A percentile compares a stretch with the other conserved stretches of the same genome.
Conservation (phyloP, 2,329 filamentous ascomycete genomes). For the Escovopsis sp. region DNA sequence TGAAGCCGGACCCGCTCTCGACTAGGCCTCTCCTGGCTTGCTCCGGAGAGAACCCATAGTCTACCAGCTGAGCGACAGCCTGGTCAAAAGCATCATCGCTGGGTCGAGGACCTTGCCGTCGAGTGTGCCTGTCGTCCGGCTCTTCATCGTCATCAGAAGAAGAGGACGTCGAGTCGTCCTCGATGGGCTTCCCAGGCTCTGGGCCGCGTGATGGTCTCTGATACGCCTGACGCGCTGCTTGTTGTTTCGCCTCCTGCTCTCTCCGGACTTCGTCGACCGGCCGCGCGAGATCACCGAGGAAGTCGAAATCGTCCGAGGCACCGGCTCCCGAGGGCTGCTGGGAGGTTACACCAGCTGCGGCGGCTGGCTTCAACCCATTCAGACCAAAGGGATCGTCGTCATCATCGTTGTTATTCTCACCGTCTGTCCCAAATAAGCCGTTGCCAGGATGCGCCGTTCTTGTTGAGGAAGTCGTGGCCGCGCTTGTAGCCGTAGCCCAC, state of each 20-base stretch:
- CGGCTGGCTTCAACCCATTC: slow-evolving; percentile 38
- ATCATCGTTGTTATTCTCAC: slow-evolving; percentile 36
- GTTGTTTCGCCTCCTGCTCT: slow-evolving; percentile 23
- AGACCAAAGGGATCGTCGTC: slow-evolving; percentile 87
- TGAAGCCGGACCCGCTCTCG: slow-evolving; percentile 61
- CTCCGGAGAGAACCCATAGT: slow-evolving; percentile 84
- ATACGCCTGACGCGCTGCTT: slow-evolving; percentile 5
- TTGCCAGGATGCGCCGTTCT: too few relatives aligned
- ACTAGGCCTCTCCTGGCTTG: slow-evolving; percentile 68
- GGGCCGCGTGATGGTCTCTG: slow-evolving; percentile 21
- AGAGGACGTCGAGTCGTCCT: slow-evolving; percentile 31
- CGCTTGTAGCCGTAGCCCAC: slow-evolving; percentile 24
- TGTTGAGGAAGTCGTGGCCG: slow-evolving; percentile 10
- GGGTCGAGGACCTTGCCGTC: slow-evolving; percentile 10
- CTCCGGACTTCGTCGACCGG: slow-evolving; percentile 48
- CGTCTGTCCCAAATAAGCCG: too few relatives aligned
- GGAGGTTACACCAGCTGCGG: slow-evolving; percentile 10
- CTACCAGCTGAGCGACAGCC: slow-evolving; percentile 75
- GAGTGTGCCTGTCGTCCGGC: slow-evolving; percentile 9
- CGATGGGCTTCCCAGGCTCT: slow-evolving; percentile 41
- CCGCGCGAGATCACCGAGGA: slow-evolving; percentile 47
- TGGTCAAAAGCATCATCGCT: slow-evolving; percentile 43
- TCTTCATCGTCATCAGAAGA: slow-evolving; percentile 16
- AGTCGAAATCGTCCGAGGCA: slow-evolving; percentile 43
- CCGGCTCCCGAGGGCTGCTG: slow-evolving; percentile 13